These are phyloP conservation scores for Murraya koenigii DNA, from an alignment of 345 rosid genomes.

Conservation along the genomic window DNA sequence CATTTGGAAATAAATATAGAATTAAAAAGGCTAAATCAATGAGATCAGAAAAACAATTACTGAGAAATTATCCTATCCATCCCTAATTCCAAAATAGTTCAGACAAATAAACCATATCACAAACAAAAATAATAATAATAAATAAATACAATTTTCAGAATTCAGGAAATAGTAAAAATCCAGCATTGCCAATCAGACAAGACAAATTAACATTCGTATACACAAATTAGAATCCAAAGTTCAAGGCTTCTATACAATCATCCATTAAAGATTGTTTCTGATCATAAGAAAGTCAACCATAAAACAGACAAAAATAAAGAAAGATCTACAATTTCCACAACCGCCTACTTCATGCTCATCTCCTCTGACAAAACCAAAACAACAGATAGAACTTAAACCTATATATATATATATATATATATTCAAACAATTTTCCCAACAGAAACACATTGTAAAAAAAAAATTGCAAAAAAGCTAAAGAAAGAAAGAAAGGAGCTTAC, in stretches of 20 bases:
- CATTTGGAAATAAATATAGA: not conserved
- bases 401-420: too few relatives aligned
- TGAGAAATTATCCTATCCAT: not conserved
- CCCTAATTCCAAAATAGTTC: not conserved
- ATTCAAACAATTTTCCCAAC: not conserved
- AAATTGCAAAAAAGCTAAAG: not conserved
- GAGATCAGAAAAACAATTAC: not conserved
- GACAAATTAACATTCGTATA: not conserved
- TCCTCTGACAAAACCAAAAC: not conserved
- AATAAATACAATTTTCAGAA: not conserved
- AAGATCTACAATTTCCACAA: not conserved
- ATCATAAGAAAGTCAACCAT: not conserved
- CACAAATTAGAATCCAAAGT: not conserved
- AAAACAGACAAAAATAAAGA: not conserved
- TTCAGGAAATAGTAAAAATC: not conserved
- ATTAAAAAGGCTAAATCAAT: not conserved
- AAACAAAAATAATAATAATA: too few relatives aligned
- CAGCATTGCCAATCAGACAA: conserved; percentile 20
- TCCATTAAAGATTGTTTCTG: not conserved
- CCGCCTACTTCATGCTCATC: not conserved
- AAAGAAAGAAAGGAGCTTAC: conserved; percentile 35
- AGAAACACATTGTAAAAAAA: too few relatives aligned
- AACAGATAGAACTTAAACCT: not conserved
- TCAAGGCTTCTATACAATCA: not conserved
- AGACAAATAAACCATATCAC: conserved; percentile 3